Conservation (phyloP, 495 filamentous ascomycete species). For the Trichoderma virens region DNA sequence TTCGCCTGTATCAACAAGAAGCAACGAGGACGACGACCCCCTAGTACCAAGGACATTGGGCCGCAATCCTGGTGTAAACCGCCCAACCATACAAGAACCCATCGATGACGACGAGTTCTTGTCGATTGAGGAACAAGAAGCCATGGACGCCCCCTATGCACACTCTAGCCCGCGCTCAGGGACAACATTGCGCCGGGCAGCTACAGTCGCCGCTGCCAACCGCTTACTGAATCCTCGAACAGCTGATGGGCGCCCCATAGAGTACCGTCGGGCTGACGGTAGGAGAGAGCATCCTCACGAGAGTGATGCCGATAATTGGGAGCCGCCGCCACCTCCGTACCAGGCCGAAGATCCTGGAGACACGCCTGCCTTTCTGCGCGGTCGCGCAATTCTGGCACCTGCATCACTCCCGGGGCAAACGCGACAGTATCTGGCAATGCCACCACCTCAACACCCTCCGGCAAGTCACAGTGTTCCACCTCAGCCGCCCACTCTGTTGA, state of each 20-base stretch:
- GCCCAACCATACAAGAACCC: conserved; percentile 11
- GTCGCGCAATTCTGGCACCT: conserved; percentile 27
- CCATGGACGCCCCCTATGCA: conserved; percentile 63
- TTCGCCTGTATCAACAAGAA: neutral
- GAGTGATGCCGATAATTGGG: conserved; percentile 88
- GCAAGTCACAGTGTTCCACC: conserved; percentile 9
- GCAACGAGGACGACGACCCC: conserved; percentile 33
- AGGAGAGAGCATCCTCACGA: conserved; percentile 70
- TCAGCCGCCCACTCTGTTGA: conserved; percentile 12
- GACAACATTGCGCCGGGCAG: conserved; percentile 67
- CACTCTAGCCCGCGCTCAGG: conserved; percentile 71
- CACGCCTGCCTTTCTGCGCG: conserved; percentile 39
- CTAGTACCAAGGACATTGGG: conserved; percentile 33
- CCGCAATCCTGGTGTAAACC: conserved; percentile 11
- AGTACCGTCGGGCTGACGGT: conserved; percentile 54
- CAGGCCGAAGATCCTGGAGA: conserved; percentile 57
- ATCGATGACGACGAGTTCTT: conserved; percentile 21
- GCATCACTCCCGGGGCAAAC: conserved; percentile 23
- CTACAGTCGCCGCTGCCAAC: conserved; percentile 67
- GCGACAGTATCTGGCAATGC: conserved; percentile 12
- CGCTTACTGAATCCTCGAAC: conserved; percentile 50
- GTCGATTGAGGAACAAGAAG: conserved; percentile 47
- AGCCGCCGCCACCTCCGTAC: conserved; percentile 87
- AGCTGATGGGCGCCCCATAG: conserved; percentile 28
- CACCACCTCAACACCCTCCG: conserved; percentile 15